Conservation (phyloP, 225 moss, liverwort and hornwort species). For the Thuidium tamariscinum region DNA sequence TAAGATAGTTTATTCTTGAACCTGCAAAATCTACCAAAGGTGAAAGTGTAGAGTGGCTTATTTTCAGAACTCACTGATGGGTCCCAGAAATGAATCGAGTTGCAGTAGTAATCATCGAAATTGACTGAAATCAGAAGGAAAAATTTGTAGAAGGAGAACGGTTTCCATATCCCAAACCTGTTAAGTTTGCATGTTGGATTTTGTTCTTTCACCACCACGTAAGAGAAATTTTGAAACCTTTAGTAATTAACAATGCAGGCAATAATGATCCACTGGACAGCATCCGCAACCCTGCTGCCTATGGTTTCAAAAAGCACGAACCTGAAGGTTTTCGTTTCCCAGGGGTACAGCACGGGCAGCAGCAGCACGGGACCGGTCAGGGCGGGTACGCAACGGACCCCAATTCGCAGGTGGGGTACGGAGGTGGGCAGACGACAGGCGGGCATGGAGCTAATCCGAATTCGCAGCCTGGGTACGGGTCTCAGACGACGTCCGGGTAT, state of each 20-base stretch:
- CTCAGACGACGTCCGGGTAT: background rate
- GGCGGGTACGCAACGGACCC: background rate
- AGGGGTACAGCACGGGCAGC: background rate
- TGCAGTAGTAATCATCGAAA: background rate
- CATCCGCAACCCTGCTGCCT: background rate
- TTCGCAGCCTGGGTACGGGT: background rate
- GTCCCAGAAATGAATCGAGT: no score
- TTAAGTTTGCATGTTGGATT: accelerated
- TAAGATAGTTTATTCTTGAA: accelerated
- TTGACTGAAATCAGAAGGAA: no score
- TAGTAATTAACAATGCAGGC: background rate
- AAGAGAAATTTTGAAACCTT: background rate
- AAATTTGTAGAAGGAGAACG: background rate
- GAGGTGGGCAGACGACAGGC: background rate
- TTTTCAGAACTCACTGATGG: no score
- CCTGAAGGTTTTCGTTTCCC: background rate
- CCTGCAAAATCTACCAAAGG: no score
- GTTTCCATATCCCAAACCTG: background rate
- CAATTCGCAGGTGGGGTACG: background rate
- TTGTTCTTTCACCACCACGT: no score
- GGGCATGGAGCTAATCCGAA: accelerated
- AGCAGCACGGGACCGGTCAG: background rate
- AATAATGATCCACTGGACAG: background rate
- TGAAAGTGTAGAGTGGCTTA: accelerated
- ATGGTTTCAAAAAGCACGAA: background rate